phyloP scores from a whole-genome alignment of 2,329 filamentous ascomycete genomes.

The Alternaria brassicae region DNA sequence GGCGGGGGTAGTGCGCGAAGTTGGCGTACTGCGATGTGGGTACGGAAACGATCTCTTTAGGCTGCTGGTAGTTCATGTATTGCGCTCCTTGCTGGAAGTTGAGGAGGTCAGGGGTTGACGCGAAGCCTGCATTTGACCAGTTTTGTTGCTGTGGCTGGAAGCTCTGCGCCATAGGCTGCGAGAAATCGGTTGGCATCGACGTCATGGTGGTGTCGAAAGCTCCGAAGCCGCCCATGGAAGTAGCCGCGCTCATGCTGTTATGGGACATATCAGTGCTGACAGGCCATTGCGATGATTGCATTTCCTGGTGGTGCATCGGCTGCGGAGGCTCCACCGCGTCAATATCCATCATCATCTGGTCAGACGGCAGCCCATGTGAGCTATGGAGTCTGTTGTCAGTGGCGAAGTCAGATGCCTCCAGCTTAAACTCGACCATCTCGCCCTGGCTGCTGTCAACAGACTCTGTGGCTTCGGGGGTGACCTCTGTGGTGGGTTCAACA shows the following conservation, averaged over 20 bases:
- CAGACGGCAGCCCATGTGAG: conserved; percentile 41
- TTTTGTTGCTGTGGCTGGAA: conserved; percentile 39
- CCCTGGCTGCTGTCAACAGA: conserved; percentile 35
- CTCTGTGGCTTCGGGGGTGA: conserved; percentile 35
- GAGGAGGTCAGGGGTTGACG: conserved; percentile 44
- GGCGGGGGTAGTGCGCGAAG: conserved; percentile 44
- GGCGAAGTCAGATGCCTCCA: conserved; percentile 43
- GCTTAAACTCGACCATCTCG: conserved; percentile 47
- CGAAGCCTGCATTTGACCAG: conserved; percentile 48
- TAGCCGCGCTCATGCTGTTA: conserved; percentile 34
- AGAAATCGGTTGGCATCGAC: conserved; percentile 41
- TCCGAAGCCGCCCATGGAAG: conserved; percentile 39
- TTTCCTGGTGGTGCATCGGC: conserved; percentile 37
- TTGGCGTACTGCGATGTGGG: conserved; percentile 46
- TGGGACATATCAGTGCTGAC: conserved; percentile 45
- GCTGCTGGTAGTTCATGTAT: conserved; percentile 42
- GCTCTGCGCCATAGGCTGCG: conserved; percentile 41
- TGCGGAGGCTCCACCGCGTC: conserved; percentile 45
- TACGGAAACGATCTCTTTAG: conserved; percentile 43
- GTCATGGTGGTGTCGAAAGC: conserved; percentile 42
- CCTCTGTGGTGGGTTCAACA: conserved; percentile 33
- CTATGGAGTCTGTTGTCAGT: conserved; percentile 37
- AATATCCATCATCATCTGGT: conserved; percentile 47
- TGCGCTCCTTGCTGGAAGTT: conserved; percentile 40
- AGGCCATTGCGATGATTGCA: conserved; percentile 44